A percentile compares a stretch with the other conserved stretches of the same genome.
Conservation (phyloP, 2,329 filamentous ascomycete genomes). For the Pyrenophora teres region DNA sequence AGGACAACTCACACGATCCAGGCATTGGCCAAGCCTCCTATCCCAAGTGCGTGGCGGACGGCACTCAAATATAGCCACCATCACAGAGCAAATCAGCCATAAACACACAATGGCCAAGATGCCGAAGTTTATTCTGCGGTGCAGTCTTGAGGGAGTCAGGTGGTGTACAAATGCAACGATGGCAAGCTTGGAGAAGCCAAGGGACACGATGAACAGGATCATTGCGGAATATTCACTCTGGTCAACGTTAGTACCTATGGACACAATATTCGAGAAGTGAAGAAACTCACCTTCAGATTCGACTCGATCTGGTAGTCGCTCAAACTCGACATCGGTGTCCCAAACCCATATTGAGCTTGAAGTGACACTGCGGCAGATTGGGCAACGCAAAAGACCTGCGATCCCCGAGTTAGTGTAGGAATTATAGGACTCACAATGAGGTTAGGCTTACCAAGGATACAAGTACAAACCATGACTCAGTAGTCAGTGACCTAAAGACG, state of each 20-base stretch:
- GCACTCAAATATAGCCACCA: slow-evolving; percentile 24
- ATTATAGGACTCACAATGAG: neutral
- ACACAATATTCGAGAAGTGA: neutral
- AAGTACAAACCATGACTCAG: slow-evolving; percentile 23
- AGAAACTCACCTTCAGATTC: slow-evolving; percentile 14
- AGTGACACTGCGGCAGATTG: slow-evolving; percentile 26
- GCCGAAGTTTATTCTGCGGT: slow-evolving; percentile 21
- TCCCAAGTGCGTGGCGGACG: slow-evolving; percentile 27
- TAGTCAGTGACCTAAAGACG: slow-evolving; percentile 18
- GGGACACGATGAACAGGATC: slow-evolving; percentile 28
- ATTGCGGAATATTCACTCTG: slow-evolving; percentile 35
- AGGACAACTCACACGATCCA: slow-evolving; percentile 20
- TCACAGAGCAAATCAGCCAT: slow-evolving; percentile 22
- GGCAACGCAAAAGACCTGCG: slow-evolving; percentile 21
- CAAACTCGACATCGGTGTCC: slow-evolving; percentile 22
- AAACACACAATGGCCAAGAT: slow-evolving; percentile 11
- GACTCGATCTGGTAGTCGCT: slow-evolving; percentile 16
- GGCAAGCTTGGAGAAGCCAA: slow-evolving; percentile 36
- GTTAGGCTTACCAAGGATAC: slow-evolving; percentile 16
- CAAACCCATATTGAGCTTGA: slow-evolving; percentile 26
- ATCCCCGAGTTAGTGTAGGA: neutral
- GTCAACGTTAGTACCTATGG: neutral
- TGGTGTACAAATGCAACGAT: slow-evolving; percentile 31
- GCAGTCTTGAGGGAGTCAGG: slow-evolving; percentile 23
- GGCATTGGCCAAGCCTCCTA: slow-evolving; percentile 13